A percentile compares a stretch with the other conserved stretches of the same genome.
Evolutionary conservation across 176 grass and related monocot genomes (phyloP).

Genomic region (Eleusine coracana): DNA sequence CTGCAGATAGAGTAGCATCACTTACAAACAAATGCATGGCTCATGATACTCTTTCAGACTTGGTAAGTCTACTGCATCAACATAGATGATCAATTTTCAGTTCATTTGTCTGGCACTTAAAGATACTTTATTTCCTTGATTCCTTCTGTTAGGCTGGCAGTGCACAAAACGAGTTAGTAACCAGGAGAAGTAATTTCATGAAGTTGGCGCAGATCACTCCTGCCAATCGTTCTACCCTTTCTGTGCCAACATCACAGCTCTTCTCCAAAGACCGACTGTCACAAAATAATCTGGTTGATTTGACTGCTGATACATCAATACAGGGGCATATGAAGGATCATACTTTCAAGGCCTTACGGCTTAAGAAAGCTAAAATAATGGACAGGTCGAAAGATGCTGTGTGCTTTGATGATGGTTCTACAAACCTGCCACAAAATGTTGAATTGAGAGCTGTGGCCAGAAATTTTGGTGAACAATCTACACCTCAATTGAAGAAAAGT

Average conservation of each 20-base stretch:
- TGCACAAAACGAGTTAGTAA: slow-evolving; percentile 51
- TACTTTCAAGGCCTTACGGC: slow-evolving; percentile 37
- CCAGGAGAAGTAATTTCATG: slow-evolving; percentile 47
- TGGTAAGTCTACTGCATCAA: slow-evolving; percentile 53
- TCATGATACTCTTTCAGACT: slow-evolving; percentile 44
- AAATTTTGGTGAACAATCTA: slow-evolving; percentile 32
- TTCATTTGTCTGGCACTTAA: slow-evolving; percentile 44
- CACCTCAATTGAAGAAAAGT: slow-evolving; percentile 31
- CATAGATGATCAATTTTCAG: slow-evolving; percentile 29
- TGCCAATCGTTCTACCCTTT: slow-evolving; percentile 75
- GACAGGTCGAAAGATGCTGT: slow-evolving; percentile 35
- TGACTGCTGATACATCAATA: slow-evolving; percentile 39
- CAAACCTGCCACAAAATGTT: slow-evolving; percentile 45
- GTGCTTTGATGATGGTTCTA: slow-evolving; percentile 32
- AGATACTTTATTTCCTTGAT: slow-evolving; percentile 36
- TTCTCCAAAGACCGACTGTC: slow-evolving; percentile 36
- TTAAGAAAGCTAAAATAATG: slow-evolving; percentile 69
- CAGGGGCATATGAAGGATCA: slow-evolving; percentile 27
- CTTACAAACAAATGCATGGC: slow-evolving; percentile 37
- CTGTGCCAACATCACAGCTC: slow-evolving; percentile 46
- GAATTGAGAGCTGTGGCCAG: slow-evolving; percentile 35
- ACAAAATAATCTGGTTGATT: slow-evolving; percentile 55
- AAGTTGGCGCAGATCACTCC: slow-evolving; percentile 70
- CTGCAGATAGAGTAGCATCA: slow-evolving; percentile 51
- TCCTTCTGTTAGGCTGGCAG: slow-evolving; percentile 57